Evolutionary conservation across 2,329 filamentous ascomycete genomes (phyloP).

Genomic region (Xylaria sp.): DNA sequence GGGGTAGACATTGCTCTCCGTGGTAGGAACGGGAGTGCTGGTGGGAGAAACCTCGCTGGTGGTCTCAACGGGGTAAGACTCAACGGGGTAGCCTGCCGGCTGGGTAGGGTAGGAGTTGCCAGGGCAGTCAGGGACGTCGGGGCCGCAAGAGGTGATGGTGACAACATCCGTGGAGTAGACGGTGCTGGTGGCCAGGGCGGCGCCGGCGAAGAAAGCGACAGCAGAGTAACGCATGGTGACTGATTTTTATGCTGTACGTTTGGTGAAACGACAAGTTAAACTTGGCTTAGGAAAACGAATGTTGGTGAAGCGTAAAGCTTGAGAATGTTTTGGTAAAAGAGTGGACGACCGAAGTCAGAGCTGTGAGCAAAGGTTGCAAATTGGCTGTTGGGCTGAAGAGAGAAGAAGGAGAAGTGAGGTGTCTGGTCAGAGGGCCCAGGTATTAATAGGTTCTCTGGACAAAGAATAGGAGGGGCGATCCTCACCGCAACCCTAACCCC

Average conservation of each 20-base stretch:
- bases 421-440: conserved; percentile 44
- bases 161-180: conserved; percentile 64
- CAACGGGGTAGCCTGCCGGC: conserved; percentile 47
- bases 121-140: conserved; percentile 68
- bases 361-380: conserved; percentile 47
- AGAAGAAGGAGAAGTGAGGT: conserved; percentile 30
- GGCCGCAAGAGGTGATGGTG: conserved; percentile 66
- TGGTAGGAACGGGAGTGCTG: neutral
- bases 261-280: conserved; percentile 40
- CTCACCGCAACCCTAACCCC: conserved; percentile 17
- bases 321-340: conserved; percentile 50
- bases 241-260: conserved; percentile 37
- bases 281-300: conserved; percentile 39
- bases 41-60: conserved; percentile 18
- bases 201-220: conserved; percentile 57
- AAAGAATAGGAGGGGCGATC: conserved; percentile 39
- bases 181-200: conserved; percentile 51
- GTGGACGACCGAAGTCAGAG: conserved; percentile 64
- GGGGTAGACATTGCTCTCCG: conserved; percentile 3
- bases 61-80: conserved; percentile 20
- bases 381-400: conserved; percentile 53
- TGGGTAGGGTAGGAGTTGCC: conserved; percentile 46
- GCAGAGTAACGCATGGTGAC: conserved; percentile 69
- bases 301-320: conserved; percentile 41
- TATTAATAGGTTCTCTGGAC: conserved; percentile 52